Evolutionary conservation across 306 rosid genomes (phyloP), one percentile per base, ranked within the genome.

Genomic region (Gastrolobium villosum): DNA sequence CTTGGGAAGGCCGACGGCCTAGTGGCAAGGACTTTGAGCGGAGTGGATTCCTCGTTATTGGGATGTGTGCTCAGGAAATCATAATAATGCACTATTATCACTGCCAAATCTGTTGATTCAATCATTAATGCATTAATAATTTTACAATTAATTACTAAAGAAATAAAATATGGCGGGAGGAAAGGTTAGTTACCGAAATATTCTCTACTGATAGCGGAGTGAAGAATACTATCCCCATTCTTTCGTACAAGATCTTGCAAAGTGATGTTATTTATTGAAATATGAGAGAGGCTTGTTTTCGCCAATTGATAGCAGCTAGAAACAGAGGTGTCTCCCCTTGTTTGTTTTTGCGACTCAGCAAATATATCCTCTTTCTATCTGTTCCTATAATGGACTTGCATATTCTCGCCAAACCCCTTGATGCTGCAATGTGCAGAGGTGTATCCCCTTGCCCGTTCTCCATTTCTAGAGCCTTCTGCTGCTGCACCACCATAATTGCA

Each of bases 161-260:
- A 20, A 20, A 20, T 20, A 20, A 20, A 20, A 1, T 20, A 20
- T 20, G 1, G 26, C 26, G 1, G 26, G 0, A 20, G 26, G 26
- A 20, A 20, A 20, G 26, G 26, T 20, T 20, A 1, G 3, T 57
- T 74, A 82, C 85, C 81, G 3, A 82, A 76, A 35, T 52, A 82
- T 62, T 82, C 78, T 35, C 72, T 72, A 0, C 9, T 2, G 45
- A 82, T 76, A 31, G 78, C 81, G 4, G 46, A 35, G n/a, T 76
- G 85, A 52, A 82, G 85, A 34, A 76, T 81, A 11, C 68, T 81
- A 30, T 81, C 81, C 6, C 85, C 81, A 10, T 81, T 49, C 0
- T 59, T 0, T 4, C 85, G 5, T 0, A 67, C 66, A 39, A 81
- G 85, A 31, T 75, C 65, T 0, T 6, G 4, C 77, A 74, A 46